phyloP scores from a whole-genome alignment of 345 rosid genomes.

The Euphorbia peplus region DNA sequence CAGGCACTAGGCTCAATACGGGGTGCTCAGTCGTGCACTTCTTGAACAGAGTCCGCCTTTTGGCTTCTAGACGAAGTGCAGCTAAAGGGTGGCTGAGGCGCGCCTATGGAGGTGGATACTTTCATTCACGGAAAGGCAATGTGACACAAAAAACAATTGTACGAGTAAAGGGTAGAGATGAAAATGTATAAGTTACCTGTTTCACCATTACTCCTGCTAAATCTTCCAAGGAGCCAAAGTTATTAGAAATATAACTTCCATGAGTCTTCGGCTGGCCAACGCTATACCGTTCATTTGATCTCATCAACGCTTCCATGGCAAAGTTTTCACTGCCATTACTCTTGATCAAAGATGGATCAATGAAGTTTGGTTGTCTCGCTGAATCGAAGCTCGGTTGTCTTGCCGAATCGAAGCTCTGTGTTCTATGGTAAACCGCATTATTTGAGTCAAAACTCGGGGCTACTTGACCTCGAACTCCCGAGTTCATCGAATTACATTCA shows the following conservation, averaged over 20 bases:
- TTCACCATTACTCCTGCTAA: conserved; percentile 54
- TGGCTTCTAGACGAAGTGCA: too few relatives aligned
- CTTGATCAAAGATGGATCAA: conserved; percentile 36
- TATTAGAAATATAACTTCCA: conserved; percentile 38
- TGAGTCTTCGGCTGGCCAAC: conserved; percentile 47
- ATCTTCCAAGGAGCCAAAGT: conserved; percentile 68
- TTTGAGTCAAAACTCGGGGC: conserved; percentile 39
- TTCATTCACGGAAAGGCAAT: too few relatives aligned
- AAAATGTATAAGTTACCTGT: too few relatives aligned
- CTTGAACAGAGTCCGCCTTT: too few relatives aligned
- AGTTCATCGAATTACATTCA: conserved; percentile 32
- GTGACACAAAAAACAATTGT: too few relatives aligned
- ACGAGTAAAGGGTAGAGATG: too few relatives aligned
- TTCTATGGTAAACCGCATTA: conserved; percentile 32
- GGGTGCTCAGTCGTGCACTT: too few relatives aligned
- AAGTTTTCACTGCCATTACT: conserved; percentile 35
- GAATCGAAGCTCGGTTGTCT: conserved; percentile 40
- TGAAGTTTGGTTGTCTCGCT: conserved; percentile 29
- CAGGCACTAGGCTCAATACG: too few relatives aligned
- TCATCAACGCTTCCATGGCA: conserved; percentile 34
- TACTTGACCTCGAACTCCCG: conserved; percentile 20
- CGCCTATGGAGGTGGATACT: too few relatives aligned
- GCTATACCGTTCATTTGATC: conserved; percentile 39
- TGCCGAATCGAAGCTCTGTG: conserved; percentile 35
- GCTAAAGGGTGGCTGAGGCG: too few relatives aligned